These are phyloP conservation scores for Rhynchospora breviuscula DNA, from an alignment of 176 grass and related monocot species.

Conservation along the genomic window DNA sequence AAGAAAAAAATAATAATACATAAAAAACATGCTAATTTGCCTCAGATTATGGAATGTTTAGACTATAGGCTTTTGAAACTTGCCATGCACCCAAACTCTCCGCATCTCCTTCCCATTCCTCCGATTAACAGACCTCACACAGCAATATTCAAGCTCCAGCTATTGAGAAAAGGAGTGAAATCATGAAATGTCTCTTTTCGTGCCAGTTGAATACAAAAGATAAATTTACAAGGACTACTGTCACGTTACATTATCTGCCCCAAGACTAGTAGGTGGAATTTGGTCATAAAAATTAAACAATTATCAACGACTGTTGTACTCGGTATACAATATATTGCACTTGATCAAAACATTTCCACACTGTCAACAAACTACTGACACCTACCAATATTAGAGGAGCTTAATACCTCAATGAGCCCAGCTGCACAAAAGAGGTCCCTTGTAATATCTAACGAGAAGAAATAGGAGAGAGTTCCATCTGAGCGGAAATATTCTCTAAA, in stretches of 20 bases:
- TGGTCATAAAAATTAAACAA: neutral
- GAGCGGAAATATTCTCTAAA: constrained; percentile 80
- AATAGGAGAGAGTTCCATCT: constrained; percentile 87
- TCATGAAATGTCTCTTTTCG: neutral
- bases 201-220: neutral
- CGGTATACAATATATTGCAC: neutral
- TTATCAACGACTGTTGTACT: neutral
- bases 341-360: constrained; percentile 6
- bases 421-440: constrained; percentile 65
- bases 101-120: constrained; percentile 68
- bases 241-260: neutral
- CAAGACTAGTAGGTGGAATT: neutral
- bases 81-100: constrained; percentile 92
- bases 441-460: constrained; percentile 67
- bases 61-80: constrained; percentile 62
- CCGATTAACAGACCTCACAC: constrained; percentile 73
- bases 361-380: neutral
- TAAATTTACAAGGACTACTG: neutral
- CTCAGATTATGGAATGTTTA: neutral
- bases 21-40: neutral
- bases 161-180: constrained; percentile 26
- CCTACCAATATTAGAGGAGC: neutral
- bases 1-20: constrained; percentile 10
- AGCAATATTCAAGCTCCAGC: constrained; percentile 88
- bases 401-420: constrained; percentile 69